Conservation (phyloP, 228 moss, liverwort and hornwort species). For the Sphagnum fallax region DNA sequence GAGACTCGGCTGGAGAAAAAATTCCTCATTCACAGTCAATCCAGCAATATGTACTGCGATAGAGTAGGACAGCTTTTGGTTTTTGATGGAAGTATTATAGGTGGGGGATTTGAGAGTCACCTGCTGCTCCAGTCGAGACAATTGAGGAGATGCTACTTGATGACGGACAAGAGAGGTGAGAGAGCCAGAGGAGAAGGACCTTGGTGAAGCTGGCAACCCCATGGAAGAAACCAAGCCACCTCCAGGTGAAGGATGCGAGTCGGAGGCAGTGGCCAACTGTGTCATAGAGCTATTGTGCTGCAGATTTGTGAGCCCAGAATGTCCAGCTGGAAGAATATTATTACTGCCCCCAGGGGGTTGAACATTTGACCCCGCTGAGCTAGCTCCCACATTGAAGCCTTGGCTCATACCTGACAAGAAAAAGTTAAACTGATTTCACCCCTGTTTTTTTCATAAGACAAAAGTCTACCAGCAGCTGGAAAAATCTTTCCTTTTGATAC, state of each 20-base stretch:
- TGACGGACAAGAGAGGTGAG: constrained; percentile 63
- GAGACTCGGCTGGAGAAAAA: too few species aligned
- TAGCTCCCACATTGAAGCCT: constrained; percentile 21
- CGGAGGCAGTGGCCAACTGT: constrained; percentile 28
- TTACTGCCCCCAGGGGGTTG: constrained; percentile 26
- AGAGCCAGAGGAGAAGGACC: constrained; percentile 45
- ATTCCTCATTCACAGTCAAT: neutral
- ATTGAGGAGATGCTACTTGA: constrained; percentile 50
- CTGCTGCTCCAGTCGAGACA: constrained; percentile 73
- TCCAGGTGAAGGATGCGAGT: constrained; percentile 65
- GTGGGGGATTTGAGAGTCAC: constrained; percentile 5
- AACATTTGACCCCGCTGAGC: constrained; percentile 13
- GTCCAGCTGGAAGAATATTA: constrained; percentile 13
- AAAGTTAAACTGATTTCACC: too few species aligned
- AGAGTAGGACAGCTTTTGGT: too few species aligned
- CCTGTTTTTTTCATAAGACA: too few species aligned
- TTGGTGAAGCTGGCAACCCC: constrained; percentile 82
- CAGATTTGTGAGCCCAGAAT: constrained; percentile 42
- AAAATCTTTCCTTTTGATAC: too few species aligned
- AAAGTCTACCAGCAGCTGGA: too few species aligned
- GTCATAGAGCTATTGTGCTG: constrained; percentile 31
- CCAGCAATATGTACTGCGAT: neutral
- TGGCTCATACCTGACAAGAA: neutral
- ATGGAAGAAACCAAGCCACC: constrained; percentile 36
- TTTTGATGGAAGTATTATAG: too few species aligned